A percentile compares a stretch with the other conserved stretches of the same genome.
Conservation (phyloP, 805 yeast species). For the Naumovozyma baii region DNA sequence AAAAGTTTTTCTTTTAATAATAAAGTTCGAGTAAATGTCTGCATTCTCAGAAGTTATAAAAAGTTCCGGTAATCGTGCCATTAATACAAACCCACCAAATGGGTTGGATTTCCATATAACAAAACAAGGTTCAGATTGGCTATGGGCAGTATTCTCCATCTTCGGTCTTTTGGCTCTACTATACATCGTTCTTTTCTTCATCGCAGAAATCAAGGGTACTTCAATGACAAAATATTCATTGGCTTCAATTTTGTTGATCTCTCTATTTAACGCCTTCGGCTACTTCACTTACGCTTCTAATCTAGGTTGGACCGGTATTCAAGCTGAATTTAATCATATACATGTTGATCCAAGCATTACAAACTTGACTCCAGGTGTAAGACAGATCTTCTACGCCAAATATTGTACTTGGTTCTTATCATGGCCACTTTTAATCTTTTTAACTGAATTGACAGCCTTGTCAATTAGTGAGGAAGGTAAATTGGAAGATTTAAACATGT, state of each 20-base stretch:
- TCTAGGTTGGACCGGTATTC: constrained; percentile 36
- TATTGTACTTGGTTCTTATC: constrained; percentile 38
- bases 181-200: constrained; percentile 17
- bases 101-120: constrained; percentile 44
- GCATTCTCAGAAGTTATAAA: constrained; percentile 8
- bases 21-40: neutral
- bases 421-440: constrained; percentile 35
- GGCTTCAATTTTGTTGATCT: constrained; percentile 34
- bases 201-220: constrained; percentile 16
- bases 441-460: constrained; percentile 13
- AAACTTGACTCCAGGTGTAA: constrained; percentile 19
- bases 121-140: constrained; percentile 54
- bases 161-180: constrained; percentile 15
- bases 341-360: constrained; percentile 26
- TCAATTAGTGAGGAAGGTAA: neutral
- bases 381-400: constrained; percentile 39
- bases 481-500: neutral
- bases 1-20: neutral
- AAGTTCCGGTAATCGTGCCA: constrained; percentile 31
- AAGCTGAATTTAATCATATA: constrained; percentile 35
- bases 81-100: constrained; percentile 36
- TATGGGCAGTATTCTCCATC: constrained; percentile 49
- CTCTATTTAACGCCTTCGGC: constrained; percentile 31
- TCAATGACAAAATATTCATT: constrained; percentile 15
- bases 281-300: constrained; percentile 40